Base-by-base conservation (phyloP, 768 basidiomycete species). In the Trametes sanguinea region DNA sequence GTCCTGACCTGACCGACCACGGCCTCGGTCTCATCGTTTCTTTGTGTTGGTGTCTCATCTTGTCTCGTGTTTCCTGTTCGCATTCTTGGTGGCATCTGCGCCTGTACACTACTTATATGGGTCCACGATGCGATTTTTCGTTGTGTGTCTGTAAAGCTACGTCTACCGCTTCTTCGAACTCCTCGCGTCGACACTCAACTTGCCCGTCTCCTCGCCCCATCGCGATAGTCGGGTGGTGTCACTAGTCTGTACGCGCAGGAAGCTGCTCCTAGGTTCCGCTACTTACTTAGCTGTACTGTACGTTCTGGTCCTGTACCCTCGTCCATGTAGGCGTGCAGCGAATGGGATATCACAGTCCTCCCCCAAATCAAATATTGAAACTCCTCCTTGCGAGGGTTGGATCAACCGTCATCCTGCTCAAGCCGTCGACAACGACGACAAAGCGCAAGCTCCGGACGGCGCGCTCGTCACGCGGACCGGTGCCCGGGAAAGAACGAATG, bases 111-210 rank as follows among this genome's bases (percentile, higher is more conserved):
- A n/a, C 13, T 22, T 42, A n/a, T 55, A 55, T 46, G 57, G 57
- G 57, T 51, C 22, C 48, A 44, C 11, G 57, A 45, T 52, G 57
- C 57, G 51, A 10, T 14, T n/a, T 42, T 39, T 37, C 37, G 46
- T 46, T 59, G 50, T 58, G 57, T 59, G 57, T 59, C 29, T 59
- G 57, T 59, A 59, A 30, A 43, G 40, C 42, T 59, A 59, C 57
- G 9, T 22, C 40, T 29, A 29, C 37, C 29, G 6, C 29, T 6
- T 10, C 11, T 22, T 44, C 30, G n/a, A 17, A 22, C 53, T 8
- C n/a, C 9, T 37, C 35, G 35, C 35, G 35, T 37, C 35, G 22
- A 22, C 22, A 22, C 22, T 22, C 22, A 22, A 22, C 22, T 22
- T 22, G 22, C 22, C 22, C 22, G 22, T 22, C 22, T 22, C 22